Conservation (phyloP, 805 yeast genomes). For the Ogataea chonburiensis region DNA sequence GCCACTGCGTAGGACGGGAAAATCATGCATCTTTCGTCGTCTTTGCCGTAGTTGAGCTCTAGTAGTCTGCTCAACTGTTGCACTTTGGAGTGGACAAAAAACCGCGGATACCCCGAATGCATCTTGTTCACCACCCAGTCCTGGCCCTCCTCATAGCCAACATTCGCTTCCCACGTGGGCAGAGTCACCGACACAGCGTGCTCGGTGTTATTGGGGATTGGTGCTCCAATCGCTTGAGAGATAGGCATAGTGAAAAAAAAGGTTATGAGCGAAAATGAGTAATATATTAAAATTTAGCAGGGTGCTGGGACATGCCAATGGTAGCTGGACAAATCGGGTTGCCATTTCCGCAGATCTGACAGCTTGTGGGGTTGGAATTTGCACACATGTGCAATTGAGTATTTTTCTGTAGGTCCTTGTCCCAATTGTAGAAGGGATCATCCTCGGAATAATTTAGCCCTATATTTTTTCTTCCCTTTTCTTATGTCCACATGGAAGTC, state of each 20-base stretch:
- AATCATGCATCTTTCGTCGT: slow-evolving; percentile 69
- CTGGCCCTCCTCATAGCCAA: slow-evolving; percentile 90
- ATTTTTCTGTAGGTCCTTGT: too few species aligned
- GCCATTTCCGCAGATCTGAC: too few species aligned
- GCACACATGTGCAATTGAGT: too few species aligned
- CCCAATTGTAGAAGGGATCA: too few species aligned
- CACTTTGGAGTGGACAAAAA: slow-evolving; percentile 65
- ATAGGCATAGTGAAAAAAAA: slow-evolving; percentile 15
- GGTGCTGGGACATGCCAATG: too few species aligned
- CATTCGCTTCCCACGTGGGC: slow-evolving; percentile 93
- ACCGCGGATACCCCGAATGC: slow-evolving; percentile 88
- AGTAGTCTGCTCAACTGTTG: slow-evolving; percentile 53
- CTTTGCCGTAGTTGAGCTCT: slow-evolving; percentile 72
- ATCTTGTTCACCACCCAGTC: slow-evolving; percentile 74
- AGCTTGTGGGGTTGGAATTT: too few species aligned
- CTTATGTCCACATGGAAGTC: slow-evolving; percentile 23
- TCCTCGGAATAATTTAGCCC: too few species aligned
- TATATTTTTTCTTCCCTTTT: slow-evolving; percentile 3
- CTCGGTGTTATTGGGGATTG: slow-evolving; percentile 85
- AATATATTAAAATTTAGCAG: not conserved
- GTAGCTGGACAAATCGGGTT: too few species aligned
- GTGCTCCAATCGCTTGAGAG: slow-evolving; percentile 62
- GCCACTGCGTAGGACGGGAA: slow-evolving; percentile 81
- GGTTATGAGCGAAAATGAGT: slow-evolving; percentile 9
- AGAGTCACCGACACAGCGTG: slow-evolving; percentile 95